Base-by-base conservation (phyloP, 306 rosid species). In the Dryas alaskensis region DNA sequence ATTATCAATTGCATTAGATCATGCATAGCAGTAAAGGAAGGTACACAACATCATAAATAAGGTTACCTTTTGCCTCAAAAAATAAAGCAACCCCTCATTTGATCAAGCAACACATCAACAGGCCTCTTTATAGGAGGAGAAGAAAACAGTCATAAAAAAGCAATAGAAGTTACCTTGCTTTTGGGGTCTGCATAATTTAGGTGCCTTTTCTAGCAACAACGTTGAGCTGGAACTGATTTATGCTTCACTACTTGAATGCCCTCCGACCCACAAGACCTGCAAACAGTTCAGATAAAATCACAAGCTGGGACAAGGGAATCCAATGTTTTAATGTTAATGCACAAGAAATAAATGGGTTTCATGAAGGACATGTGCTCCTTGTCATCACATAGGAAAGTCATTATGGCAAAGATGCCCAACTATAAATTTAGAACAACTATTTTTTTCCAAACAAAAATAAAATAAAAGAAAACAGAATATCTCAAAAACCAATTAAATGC, bases 181-280 rank as follows among this genome's bases (percentile, higher is more conserved):
- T 95, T 13, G 99, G 90, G 82, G 99, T 92, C 87, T 95, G 99
- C 99, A 95, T 95, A 59, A 64, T 84, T 82, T 75, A 62, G 57
- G 59, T 71, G 62, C 66, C 83, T 81, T 73, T 76, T 76, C 60
- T 22, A 53, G 58, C 72, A 76, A 55, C 82, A 53, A 80, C 80
- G 75, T 53, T 19, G 71, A 82, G 72, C 69, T 2, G 65, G 60
- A 42, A 73, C 73, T 63, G 69, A 67, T 74, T 79, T 72, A 79
- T 75, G 80, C 80, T 83, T 70, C 72, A 66, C 80, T 37, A 60
- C 84, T 88, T 86, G 79, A 89, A 86, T 85, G 90, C 88, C 81
- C 77, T 74, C 89, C 83, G 91, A 79, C 98, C 96, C 89, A 92
- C 96, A 78, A 75, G 60, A 22, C 87, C 87, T 83, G 89, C 40